These are phyloP conservation scores for Tuber borchii DNA, from an alignment of 495 filamentous ascomycete genomes.

Conservation along the genomic window DNA sequence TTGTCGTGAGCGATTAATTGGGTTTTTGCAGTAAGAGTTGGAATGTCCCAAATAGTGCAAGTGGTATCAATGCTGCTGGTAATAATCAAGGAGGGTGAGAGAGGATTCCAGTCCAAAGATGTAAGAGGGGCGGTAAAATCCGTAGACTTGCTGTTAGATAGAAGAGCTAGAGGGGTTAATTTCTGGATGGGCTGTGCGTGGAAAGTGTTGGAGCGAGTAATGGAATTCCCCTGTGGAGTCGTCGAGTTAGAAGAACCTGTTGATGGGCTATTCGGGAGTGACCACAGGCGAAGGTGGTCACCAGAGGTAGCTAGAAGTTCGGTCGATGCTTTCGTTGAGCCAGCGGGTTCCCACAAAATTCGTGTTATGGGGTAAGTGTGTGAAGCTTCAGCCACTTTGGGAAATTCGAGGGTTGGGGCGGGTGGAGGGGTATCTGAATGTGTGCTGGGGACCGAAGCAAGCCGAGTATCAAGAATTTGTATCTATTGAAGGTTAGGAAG, in stretches of 20 bases:
- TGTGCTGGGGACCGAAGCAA: conserved; percentile 47
- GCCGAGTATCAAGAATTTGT: conserved; percentile 86
- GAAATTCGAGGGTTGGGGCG: conserved; percentile 77
- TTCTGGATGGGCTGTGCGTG: conserved; percentile 68
- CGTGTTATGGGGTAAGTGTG: conserved; percentile 97
- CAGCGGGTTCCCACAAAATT: conserved; percentile 94
- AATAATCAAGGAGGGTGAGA: conserved; percentile 93
- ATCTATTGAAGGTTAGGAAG: conserved; percentile 53
- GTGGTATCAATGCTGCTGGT: conserved; percentile 98
- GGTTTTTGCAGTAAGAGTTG: conserved; percentile 93
- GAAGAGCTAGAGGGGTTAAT: conserved; percentile 81
- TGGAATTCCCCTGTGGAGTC: conserved; percentile 57
- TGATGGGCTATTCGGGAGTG: conserved; percentile 52
- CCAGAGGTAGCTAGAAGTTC: conserved; percentile 94
- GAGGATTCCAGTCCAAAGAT: conserved; percentile 94
- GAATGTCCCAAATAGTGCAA: conserved; percentile 99
- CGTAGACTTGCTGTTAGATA: conserved; percentile 96
- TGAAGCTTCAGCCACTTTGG: conserved; percentile 91
- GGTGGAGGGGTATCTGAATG: conserved; percentile 63
- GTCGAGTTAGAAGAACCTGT: conserved; percentile 50
- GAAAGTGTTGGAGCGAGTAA: conserved; percentile 59
- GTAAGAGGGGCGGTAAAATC: conserved; percentile 96
- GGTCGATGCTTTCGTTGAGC: conserved; percentile 92
- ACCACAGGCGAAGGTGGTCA: conserved; percentile 94
- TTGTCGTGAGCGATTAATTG: conserved; percentile 98